phyloP scores from a whole-genome alignment of 768 basidiomycete genomes.

The Solioccasus polychromus region DNA sequence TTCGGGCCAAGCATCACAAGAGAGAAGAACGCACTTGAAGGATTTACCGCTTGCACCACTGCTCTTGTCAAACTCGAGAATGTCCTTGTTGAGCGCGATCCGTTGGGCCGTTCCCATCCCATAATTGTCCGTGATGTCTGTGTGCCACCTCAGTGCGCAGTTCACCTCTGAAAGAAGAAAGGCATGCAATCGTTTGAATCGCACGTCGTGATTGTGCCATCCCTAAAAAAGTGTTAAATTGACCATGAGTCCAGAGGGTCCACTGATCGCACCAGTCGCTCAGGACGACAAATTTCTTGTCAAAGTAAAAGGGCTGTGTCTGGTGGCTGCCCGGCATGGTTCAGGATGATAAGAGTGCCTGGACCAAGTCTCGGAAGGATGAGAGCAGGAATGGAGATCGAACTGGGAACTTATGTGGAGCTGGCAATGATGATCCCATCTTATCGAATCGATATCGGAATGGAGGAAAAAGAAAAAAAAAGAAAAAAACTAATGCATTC shows the following conservation, averaged over 20 bases:
- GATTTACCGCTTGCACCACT: conserved; percentile 18
- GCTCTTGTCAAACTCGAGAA: conserved; percentile 53
- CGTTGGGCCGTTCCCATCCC: conserved; percentile 75
- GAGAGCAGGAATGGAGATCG: conserved; percentile 4
- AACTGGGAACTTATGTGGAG: conserved; percentile 18
- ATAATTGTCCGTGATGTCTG: conserved; percentile 86
- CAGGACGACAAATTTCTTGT: conserved; percentile 82
- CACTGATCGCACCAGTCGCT: conserved; percentile 75
- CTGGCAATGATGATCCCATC: conserved; percentile 4
- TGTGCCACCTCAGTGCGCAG: neutral
- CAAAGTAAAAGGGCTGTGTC: conserved; percentile 32
- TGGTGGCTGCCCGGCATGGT: conserved; percentile 13
- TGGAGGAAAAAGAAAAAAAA: neutral
- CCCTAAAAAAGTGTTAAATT: conserved; percentile 44
- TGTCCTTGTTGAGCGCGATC: conserved; percentile 60
- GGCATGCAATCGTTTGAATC: conserved; percentile 91
- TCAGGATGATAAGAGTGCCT: no score
- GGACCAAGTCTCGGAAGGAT: no score
- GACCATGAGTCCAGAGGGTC: neutral
- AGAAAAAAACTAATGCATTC: neutral
- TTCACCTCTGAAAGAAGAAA: neutral
- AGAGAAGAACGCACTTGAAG: conserved; percentile 42
- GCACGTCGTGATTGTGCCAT: conserved; percentile 89
- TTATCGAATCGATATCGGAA: conserved; percentile 18
- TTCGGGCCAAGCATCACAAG: neutral